Percentiles rank a stretch among this genome's conserved stretches.
phyloP scores from a whole-genome alignment of 2,329 filamentous ascomycete species.

The Talaromyces atroroseus region DNA sequence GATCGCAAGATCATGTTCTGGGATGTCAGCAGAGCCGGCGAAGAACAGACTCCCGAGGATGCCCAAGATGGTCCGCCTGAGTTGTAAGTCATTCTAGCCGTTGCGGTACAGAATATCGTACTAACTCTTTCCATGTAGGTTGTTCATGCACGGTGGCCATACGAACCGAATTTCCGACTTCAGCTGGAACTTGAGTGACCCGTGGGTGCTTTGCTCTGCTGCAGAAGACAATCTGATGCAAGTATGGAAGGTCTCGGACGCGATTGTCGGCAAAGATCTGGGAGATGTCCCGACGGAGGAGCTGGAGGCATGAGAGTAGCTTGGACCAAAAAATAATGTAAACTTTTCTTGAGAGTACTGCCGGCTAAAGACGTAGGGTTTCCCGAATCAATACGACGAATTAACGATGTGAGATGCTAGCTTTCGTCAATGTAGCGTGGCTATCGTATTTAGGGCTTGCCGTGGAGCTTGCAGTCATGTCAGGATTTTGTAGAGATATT shows the following conservation, averaged over 20 bases:
- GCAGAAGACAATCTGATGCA: constrained; percentile 96
- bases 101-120: not conserved
- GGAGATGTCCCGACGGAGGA: constrained; percentile 72
- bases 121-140: constrained; percentile 40
- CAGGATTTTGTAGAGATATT: too few relatives aligned
- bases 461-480: too few relatives aligned
- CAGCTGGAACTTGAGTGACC: constrained; percentile 94
- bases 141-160: constrained; percentile 99
- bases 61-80: constrained; percentile 92
- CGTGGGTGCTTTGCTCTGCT: constrained; percentile 92
- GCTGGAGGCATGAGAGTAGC: constrained; percentile 51
- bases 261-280: constrained; percentile 72
- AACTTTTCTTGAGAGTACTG: not conserved
- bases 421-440: not conserved
- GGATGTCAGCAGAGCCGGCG: constrained; percentile 86
- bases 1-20: constrained; percentile 93
- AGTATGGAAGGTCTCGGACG: constrained; percentile 82
- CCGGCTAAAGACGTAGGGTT: not conserved
- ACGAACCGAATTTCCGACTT: constrained; percentile 96
- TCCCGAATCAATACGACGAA: not conserved
- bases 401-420: not conserved
- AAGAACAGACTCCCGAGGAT: constrained; percentile 92
- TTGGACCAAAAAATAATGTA: not conserved
- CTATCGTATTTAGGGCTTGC: not conserved
- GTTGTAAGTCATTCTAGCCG: constrained; percentile 56